Evolutionary conservation across 75 land plant genomes (phyloP).

Genomic region (Ceratopteris richardii): DNA sequence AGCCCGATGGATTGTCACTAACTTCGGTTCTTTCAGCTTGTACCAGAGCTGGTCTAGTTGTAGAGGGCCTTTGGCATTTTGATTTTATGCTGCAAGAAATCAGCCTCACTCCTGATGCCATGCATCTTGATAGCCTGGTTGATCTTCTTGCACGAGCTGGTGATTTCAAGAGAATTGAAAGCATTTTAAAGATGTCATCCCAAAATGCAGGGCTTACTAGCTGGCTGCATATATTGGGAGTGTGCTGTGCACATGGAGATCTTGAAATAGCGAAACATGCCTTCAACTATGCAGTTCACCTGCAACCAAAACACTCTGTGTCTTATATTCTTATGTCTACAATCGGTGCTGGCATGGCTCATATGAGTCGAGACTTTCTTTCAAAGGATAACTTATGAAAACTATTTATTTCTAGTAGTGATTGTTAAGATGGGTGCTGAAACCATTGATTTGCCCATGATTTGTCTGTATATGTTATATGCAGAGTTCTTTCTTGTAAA

Average conservation of each 20-base stretch:
- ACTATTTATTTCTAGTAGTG: too few species aligned
- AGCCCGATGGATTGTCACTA: constrained; percentile 12
- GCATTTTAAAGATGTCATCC: neutral
- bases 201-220: neutral
- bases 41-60: neutral
- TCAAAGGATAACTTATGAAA: too few species aligned
- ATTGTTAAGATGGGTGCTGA: too few species aligned
- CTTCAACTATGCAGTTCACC: neutral
- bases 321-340: constrained; percentile 1
- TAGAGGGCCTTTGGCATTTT: neutral
- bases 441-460: too few species aligned
- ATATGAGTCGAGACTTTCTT: too few species aligned
- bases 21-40: constrained; percentile 16
- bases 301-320: neutral
- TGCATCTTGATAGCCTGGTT: neutral
- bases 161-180: constrained; percentile 1
- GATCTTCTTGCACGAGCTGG: constrained; percentile 8
- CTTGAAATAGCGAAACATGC: neutral
- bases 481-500: too few species aligned
- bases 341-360: too few species aligned
- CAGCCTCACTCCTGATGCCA: neutral
- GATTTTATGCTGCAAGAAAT: neutral
- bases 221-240: neutral
- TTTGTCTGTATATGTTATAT: too few species aligned
- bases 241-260: neutral